phyloP scores from a whole-genome alignment of 2,329 filamentous ascomycete genomes.

The Aspergillus quadricinctus region DNA sequence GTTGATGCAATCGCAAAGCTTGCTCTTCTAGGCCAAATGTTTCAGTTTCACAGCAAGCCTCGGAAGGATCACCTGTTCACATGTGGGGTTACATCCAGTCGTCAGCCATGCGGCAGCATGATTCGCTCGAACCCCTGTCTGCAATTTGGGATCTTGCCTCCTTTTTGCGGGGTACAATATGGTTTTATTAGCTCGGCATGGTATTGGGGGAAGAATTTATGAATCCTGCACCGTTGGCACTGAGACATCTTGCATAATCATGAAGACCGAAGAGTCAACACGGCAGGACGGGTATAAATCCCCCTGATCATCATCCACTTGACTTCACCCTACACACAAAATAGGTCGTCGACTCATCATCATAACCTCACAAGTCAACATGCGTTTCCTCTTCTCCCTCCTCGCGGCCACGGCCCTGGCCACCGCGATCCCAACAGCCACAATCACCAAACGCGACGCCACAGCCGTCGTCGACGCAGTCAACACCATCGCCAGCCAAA shows the following conservation, averaged over 20 bases:
- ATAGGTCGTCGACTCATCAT: background rate
- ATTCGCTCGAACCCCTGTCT: background rate
- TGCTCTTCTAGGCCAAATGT: background rate
- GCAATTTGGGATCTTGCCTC: background rate
- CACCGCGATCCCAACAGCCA: slow-evolving; percentile 5
- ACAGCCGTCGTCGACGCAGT: slow-evolving; percentile 13
- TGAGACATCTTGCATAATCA: background rate
- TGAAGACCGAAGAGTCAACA: background rate
- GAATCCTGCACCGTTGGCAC: background rate
- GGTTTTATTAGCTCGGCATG: background rate
- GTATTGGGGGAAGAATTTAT: background rate
- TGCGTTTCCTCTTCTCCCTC: slow-evolving; percentile 5
- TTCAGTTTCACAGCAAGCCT: background rate
- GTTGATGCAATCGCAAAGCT: background rate
- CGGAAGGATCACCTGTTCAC: background rate
- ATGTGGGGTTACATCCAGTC: background rate
- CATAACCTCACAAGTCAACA: background rate
- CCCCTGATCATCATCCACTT: background rate
- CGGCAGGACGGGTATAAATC: background rate
- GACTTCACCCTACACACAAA: background rate
- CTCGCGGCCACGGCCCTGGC: background rate
- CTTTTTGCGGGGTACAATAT: slow-evolving; percentile 5
- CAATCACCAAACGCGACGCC: slow-evolving; percentile 11
- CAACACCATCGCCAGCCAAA: slow-evolving; percentile 6
- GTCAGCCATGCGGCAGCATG: background rate